Evolutionary conservation across 805 yeast genomes (phyloP), one percentile per base, ranked within the genome.

Genomic region (Monosporozyma solicola): DNA sequence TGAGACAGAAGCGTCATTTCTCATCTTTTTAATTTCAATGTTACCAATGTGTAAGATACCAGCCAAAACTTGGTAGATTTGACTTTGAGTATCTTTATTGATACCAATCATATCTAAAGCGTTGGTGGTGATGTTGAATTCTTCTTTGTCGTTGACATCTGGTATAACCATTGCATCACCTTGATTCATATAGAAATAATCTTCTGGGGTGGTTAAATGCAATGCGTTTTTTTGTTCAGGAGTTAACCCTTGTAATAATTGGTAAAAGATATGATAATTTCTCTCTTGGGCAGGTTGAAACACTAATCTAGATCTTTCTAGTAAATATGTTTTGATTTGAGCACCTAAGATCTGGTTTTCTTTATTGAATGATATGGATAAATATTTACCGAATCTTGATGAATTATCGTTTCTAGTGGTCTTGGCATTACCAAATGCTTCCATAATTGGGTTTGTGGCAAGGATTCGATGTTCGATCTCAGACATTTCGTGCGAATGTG

Each of bases 251-350:
- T 81, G 80, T 61, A 91, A 73, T 59, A 92, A 66, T 72, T 92
- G 99, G 70, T 92, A 92, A 66, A 92, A 92, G 44, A 92, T 89
- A 66, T 92, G 99, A 69, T 94, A 92, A 67, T 94, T 94, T 67
- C 98, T 82, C 72, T 92, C 99, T 15, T 78, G 72, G 8, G 77
- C 67, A 2, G 97, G 97, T 71, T 92, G 99, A 70, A 87, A 91
- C 1, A 92, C 98, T 61, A 92, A 77, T 69, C 99, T 81, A 22
- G 97, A 89, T 60, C 98, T 84, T 71, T 92, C 99, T 61, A 94
- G 78, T 59, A 92, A 74, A 67, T 91, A 92, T 0, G 98, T 92
- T 70, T 97, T 80, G 55, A 94, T 87, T 63, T 92, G 79, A 2
- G 99, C 98, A 63, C 98, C 99, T 59, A 89, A 85, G 62, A 92